These are phyloP conservation scores for Hypoxylon trugodes DNA, from an alignment of 495 filamentous ascomycete species.

Conservation along the genomic window DNA sequence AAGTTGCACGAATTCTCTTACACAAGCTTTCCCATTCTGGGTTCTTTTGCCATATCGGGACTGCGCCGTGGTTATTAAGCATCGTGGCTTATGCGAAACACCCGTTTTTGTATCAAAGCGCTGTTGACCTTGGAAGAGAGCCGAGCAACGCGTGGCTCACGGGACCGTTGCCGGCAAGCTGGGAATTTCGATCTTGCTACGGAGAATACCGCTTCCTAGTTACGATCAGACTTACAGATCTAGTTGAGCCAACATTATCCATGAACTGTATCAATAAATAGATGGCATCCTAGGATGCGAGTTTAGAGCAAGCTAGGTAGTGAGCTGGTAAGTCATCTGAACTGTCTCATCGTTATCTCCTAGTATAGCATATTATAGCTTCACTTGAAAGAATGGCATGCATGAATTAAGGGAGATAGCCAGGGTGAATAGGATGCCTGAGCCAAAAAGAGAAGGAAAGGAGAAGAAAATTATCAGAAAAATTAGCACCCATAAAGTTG, in stretches of 20 bases:
- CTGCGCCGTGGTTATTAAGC: not conserved
- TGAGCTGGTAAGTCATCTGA: too few relatives aligned
- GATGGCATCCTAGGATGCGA: too few relatives aligned
- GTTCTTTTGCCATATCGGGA: slow-evolving; percentile 13
- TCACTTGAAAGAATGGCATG: too few relatives aligned
- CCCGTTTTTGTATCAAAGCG: slow-evolving; percentile 4
- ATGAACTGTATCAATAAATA: too few relatives aligned
- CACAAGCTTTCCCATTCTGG: not conserved
- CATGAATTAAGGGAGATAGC: too few relatives aligned
- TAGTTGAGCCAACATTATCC: too few relatives aligned
- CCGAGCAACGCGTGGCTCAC: slow-evolving; percentile 1
- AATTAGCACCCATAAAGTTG: not conserved
- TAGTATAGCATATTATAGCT: too few relatives aligned
- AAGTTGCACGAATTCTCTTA: slow-evolving; percentile 2
- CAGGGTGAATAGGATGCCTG: not conserved
- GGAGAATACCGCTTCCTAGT: slow-evolving; percentile 1
- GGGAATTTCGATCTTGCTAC: slow-evolving; percentile 11
- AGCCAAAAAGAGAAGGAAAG: not conserved
- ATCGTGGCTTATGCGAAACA: slow-evolving; percentile 20
- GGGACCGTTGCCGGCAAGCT: not conserved
- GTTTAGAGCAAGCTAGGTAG: too few relatives aligned
- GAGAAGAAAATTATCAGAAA: not conserved
- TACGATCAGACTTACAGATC: too few relatives aligned
- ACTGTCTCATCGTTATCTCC: too few relatives aligned
- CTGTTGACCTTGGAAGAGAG: not conserved